phyloP scores from a whole-genome alignment of 495 filamentous ascomycete species.

The Aeminium ludgeri region DNA sequence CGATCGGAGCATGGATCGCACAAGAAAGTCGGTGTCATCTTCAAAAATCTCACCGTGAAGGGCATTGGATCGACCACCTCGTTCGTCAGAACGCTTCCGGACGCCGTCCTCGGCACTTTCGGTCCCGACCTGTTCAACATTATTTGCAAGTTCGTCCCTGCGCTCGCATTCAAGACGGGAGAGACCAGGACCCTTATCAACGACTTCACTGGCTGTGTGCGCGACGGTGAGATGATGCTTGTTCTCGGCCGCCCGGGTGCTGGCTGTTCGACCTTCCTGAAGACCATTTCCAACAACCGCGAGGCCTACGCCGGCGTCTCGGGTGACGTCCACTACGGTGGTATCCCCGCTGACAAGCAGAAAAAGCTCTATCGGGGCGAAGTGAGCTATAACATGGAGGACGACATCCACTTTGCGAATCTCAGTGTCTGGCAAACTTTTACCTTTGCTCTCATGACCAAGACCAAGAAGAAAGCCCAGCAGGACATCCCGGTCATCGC shows the following conservation, averaged over 20 bases:
- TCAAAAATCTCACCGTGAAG: conserved; percentile 62
- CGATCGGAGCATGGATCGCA: conserved; percentile 50
- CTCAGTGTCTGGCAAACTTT: conserved; percentile 69
- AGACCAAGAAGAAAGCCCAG: conserved; percentile 57
- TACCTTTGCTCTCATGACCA: conserved; percentile 68
- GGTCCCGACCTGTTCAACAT: conserved; percentile 64
- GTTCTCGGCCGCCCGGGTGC: conserved; percentile 66
- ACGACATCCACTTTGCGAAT: conserved; percentile 62
- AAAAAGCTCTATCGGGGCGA: conserved; percentile 57
- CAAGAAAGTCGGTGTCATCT: conserved; percentile 75
- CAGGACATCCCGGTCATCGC: conserved; percentile 51
- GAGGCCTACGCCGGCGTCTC: conserved; percentile 45
- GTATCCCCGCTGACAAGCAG: conserved; percentile 53
- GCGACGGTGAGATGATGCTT: conserved; percentile 71
- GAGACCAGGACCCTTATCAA: conserved; percentile 47
- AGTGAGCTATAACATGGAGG: conserved; percentile 69
- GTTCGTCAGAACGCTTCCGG: conserved; percentile 57
- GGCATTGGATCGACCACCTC: conserved; percentile 49
- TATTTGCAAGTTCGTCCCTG: conserved; percentile 46
- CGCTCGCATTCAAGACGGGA: conserved; percentile 35
- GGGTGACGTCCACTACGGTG: conserved; percentile 61
- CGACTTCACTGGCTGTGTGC: conserved; percentile 62
- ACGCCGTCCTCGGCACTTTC: conserved; percentile 68
- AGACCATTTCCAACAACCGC: conserved; percentile 57
- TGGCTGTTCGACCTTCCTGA: conserved; percentile 68